phyloP scores from a whole-genome alignment of 441 rosid species.

The Aleurites moluccanus region DNA sequence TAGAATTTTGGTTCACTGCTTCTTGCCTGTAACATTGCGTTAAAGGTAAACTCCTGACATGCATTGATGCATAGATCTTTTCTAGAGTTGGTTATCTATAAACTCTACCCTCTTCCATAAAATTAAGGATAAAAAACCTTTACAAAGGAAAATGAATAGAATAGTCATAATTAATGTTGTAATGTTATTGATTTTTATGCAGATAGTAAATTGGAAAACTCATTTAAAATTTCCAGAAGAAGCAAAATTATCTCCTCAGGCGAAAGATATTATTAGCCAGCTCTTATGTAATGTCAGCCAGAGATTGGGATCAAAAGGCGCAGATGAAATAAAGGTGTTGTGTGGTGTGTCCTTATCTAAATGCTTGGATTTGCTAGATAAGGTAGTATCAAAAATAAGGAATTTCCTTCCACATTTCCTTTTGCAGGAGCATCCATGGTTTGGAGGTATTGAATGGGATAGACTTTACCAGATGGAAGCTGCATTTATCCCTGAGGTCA shows the following conservation, averaged over 20 bases:
- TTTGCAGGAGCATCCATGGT: slow-evolving; percentile 83
- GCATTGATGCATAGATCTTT: background rate
- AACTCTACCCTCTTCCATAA: background rate
- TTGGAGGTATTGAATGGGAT: slow-evolving; percentile 76
- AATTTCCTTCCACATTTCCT: slow-evolving; percentile 26
- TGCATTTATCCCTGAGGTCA: slow-evolving; percentile 91
- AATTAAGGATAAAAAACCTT: background rate
- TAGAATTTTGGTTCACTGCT: background rate
- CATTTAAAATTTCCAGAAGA: slow-evolving; percentile 95
- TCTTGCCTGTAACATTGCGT: background rate
- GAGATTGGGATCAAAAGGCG: slow-evolving; percentile 88
- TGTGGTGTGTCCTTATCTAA: slow-evolving; percentile 42
- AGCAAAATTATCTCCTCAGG: slow-evolving; percentile 82
- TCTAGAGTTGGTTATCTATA: background rate
- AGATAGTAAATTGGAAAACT: slow-evolving; percentile 96
- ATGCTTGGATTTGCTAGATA: slow-evolving; percentile 23
- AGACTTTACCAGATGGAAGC: slow-evolving; percentile 82
- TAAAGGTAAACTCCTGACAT: background rate
- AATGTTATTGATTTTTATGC: slow-evolving; percentile 22
- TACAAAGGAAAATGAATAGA: background rate
- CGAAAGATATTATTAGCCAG: slow-evolving; percentile 80
- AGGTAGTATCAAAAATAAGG: slow-evolving; percentile 11
- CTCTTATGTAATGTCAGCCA: slow-evolving; percentile 86
- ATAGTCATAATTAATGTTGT: background rate
- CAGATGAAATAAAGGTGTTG: slow-evolving; percentile 84